Percentiles rank a stretch among this genome's conserved stretches.
phyloP scores from a whole-genome alignment of 257 asterid species.

The Misopates orontium region DNA sequence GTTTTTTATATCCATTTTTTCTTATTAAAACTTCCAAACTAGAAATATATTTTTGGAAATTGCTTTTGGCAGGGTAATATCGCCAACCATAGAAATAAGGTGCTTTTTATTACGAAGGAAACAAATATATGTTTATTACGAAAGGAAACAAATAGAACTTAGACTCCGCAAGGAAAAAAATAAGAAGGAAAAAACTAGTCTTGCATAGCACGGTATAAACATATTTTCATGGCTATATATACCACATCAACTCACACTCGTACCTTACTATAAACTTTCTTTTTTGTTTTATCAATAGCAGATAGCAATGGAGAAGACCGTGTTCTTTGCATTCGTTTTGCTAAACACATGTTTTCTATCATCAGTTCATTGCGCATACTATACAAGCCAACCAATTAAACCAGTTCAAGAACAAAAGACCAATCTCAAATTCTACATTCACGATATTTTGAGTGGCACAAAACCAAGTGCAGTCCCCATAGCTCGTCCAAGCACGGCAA shows the following conservation, averaged over 20 bases:
- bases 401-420: conserved; percentile 30
- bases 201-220: too few relatives aligned
- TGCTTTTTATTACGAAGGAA: too few relatives aligned
- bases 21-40: too few relatives aligned
- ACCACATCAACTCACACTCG: neutral
- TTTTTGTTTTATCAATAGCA: too few relatives aligned
- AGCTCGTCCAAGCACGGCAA: conserved; percentile 29
- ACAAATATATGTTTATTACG: too few relatives aligned
- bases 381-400: conserved; percentile 25
- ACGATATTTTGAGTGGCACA: conserved; percentile 43
- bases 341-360: conserved; percentile 6
- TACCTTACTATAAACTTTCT: neutral
- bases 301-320: conserved; percentile 26
- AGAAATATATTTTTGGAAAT: too few relatives aligned
- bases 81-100: too few relatives aligned
- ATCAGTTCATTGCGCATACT: conserved; percentile 29
- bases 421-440: conserved; percentile 41
- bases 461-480: conserved; percentile 37
- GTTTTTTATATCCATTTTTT: too few relatives aligned
- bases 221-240: neutral
- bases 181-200: too few relatives aligned
- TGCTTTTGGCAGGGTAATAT: too few relatives aligned
- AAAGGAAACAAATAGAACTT: too few relatives aligned
- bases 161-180: too few relatives aligned
- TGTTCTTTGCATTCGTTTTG: conserved; percentile 21